Conservation (phyloP, 2,329 filamentous ascomycete species). For the Penicillium sclerotigenum region DNA sequence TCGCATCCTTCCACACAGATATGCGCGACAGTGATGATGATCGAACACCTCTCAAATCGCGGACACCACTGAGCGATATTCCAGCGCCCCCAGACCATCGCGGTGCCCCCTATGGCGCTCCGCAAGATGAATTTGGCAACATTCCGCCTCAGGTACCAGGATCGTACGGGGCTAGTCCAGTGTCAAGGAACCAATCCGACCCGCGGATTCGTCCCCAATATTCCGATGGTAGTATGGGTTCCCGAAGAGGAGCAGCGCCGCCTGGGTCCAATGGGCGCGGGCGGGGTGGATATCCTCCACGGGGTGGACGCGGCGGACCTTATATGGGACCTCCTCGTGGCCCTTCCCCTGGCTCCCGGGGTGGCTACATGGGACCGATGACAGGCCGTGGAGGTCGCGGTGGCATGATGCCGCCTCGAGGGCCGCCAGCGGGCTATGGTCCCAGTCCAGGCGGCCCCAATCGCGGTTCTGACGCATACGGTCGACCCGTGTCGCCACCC, state of each 20-base stretch:
- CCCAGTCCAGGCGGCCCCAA: conserved; percentile 36
- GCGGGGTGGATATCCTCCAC: conserved; percentile 53
- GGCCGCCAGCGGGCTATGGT: conserved; percentile 47
- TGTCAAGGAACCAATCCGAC: conserved; percentile 45
- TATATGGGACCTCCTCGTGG: conserved; percentile 35
- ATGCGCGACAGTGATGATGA: conserved; percentile 41
- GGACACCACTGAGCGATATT: conserved; percentile 29
- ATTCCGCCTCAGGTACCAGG: conserved; percentile 37
- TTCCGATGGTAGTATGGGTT: conserved; percentile 47
- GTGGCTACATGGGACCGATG: conserved; percentile 36
- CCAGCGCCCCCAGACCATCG: conserved; percentile 27
- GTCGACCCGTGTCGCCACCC: conserved; percentile 27
- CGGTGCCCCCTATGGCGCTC: conserved; percentile 31
- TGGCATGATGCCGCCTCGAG: conserved; percentile 43
- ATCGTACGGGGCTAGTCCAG: conserved; percentile 27
- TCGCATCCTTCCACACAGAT: conserved; percentile 41
- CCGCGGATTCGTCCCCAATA: conserved; percentile 45
- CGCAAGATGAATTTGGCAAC: conserved; percentile 41
- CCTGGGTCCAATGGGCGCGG: conserved; percentile 52
- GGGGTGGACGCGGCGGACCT: conserved; percentile 44
- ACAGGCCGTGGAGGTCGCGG: conserved; percentile 37
- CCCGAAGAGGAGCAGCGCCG: conserved; percentile 39
- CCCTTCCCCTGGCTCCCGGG: conserved; percentile 44
- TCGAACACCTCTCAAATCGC: conserved; percentile 39
- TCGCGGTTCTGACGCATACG: conserved; percentile 36